Evolutionary conservation across 352 stramenopile species (phyloP).

Genomic region (Nothophytophthora sp.): DNA sequence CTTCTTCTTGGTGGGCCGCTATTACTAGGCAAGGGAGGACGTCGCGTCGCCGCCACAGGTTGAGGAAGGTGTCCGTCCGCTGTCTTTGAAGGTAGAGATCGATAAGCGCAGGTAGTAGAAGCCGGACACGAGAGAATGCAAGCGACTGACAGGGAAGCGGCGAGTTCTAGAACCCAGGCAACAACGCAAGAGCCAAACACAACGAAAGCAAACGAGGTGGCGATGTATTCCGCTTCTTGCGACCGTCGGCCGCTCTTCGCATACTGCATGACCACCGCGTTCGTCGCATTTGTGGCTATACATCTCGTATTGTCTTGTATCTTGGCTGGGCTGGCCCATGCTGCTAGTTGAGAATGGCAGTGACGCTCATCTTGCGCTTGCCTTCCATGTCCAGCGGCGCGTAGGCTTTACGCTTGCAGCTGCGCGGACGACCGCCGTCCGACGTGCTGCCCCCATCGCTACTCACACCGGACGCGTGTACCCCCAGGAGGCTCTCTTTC

Average conservation of each 20-base stretch:
- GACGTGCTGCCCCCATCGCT: conserved; percentile 44
- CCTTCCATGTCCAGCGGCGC: conserved; percentile 54
- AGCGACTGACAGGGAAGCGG: no score
- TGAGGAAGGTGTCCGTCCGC: no score
- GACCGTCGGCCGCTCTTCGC: no score
- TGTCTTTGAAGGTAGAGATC: no score
- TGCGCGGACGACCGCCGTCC: conserved; percentile 28
- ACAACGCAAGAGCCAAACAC: no score
- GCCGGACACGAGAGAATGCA: no score
- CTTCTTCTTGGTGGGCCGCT: conserved; percentile 90
- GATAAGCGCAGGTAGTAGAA: no score
- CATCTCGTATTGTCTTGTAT: conserved; percentile 1
- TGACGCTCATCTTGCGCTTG: conserved; percentile 90
- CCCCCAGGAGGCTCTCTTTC: conserved; percentile 49
- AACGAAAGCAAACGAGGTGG: no score
- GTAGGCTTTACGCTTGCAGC: conserved; percentile 70
- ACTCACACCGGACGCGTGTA: conserved; percentile 31
- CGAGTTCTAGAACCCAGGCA: no score
- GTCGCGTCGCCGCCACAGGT: no score
- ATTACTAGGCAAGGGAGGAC: conserved; percentile 49
- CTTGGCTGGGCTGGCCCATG: not conserved
- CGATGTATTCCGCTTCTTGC: no score
- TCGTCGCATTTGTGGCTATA: not conserved
- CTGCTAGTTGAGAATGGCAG: conserved; percentile 83
- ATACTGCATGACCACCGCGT: no score